Conservation (phyloP, 2,329 filamentous ascomycete genomes). For the Coleophoma cylindrospora region DNA sequence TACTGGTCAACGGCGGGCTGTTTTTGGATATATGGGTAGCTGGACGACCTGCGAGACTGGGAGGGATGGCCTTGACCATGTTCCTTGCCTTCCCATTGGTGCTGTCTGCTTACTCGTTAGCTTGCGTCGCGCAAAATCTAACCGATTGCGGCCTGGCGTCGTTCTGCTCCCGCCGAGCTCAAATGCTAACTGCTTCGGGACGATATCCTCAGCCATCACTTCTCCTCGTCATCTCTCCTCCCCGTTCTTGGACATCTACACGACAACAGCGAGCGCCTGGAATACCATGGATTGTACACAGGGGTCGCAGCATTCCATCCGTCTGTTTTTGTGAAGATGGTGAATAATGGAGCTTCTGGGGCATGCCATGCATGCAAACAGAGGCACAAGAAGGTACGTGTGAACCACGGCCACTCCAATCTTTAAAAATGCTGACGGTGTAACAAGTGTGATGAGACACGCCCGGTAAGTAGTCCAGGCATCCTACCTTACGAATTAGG, state of each 20-base stretch:
- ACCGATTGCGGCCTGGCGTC: background rate
- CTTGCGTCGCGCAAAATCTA: background rate
- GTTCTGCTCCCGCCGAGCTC: background rate
- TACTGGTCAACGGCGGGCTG: too few species aligned
- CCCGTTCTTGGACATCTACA: background rate
- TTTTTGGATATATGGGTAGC: too few species aligned
- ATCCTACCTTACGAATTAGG: background rate
- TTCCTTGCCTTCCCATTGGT: too few species aligned
- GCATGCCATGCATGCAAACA: constrained; percentile 14
- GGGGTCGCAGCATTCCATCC: too few species aligned
- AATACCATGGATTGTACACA: too few species aligned
- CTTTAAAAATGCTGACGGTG: background rate
- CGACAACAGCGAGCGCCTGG: too few species aligned
- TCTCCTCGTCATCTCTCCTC: background rate
- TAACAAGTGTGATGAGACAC: constrained; percentile 14
- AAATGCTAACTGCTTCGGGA: background rate
- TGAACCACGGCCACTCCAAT: background rate
- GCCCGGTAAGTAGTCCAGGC: constrained; percentile 11
- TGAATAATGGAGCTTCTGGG: constrained; percentile 10
- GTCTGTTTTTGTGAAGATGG: constrained; percentile 1
- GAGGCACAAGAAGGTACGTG: constrained; percentile 13
- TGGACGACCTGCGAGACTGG: too few species aligned
- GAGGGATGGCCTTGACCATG: too few species aligned
- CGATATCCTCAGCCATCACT: background rate
- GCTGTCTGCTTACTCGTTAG: background rate